These are phyloP conservation scores for Aspergillus tanneri DNA, from an alignment of 2,329 filamentous ascomycete species.

Conservation along the genomic window DNA sequence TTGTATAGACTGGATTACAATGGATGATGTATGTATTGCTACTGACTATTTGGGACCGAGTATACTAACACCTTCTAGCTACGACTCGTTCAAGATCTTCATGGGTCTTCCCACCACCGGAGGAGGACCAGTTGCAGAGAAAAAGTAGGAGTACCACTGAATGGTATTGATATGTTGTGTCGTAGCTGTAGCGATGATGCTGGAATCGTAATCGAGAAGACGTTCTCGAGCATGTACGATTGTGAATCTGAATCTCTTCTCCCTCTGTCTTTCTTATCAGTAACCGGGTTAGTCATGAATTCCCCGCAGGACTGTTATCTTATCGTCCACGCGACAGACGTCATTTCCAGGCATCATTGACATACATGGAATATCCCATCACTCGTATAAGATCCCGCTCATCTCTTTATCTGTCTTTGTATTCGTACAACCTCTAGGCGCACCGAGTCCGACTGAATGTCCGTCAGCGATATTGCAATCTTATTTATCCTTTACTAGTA, in stretches of 20 bases:
- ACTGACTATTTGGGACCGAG: not conserved
- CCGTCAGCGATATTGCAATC: too few species aligned
- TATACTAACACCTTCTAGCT: constrained; percentile 36
- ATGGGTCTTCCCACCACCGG: constrained; percentile 85
- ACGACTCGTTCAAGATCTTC: constrained; percentile 83
- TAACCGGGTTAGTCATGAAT: constrained; percentile 26
- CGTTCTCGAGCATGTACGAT: too few species aligned
- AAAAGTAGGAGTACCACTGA: constrained; percentile 37
- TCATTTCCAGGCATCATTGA: constrained; percentile 8
- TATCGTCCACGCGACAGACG: constrained; percentile 26
- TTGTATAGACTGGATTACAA: constrained; percentile 67
- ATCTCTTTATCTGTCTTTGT: not conserved
- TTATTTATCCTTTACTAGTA: too few species aligned
- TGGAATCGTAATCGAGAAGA: not conserved
- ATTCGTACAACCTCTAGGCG: too few species aligned
- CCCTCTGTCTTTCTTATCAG: constrained; percentile 19
- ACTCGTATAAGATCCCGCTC: not conserved
- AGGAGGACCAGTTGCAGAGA: constrained; percentile 56
- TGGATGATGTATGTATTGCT: constrained; percentile 81
- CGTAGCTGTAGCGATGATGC: not conserved
- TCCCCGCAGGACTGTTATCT: constrained; percentile 26
- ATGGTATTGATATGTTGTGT: not conserved
- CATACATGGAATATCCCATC: too few species aligned
- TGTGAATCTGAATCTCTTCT: not conserved
- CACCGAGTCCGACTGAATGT: too few species aligned